Base-by-base conservation (phyloP, 306 rosid species). In the Dalbergia oliveri region DNA sequence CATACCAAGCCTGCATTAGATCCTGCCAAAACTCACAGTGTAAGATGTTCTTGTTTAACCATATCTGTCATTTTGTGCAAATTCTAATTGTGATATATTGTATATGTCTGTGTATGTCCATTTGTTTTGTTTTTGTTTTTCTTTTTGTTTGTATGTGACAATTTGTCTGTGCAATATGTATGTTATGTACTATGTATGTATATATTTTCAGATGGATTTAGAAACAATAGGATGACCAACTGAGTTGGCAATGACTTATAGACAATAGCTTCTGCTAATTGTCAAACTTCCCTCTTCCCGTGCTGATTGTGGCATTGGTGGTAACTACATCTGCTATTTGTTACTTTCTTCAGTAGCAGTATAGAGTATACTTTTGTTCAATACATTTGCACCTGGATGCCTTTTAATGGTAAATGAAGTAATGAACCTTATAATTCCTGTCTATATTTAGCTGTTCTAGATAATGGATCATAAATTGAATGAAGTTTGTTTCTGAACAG, bases 21-120 rank as follows among this genome's bases (percentile, higher is more conserved):
- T 57, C 78, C 88, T 66, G 87, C 65, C 65, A 89, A 87, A 85
- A 69, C 92, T 89, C 87, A 69, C 21, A 76, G 84, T 78, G 97
- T 92, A 90, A 89, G 93, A 61, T 79, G 47, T 61, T 81, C 56
- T 69, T 37, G 56, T 50, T 57, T n/a, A 16, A 49, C 16, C 57
- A 65, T 45, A 47, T 80, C 33, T 56, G 9, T 39, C 77, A 26
- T 75, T 72, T 53, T 39, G 19, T 35, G 11, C 14, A 43, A 5
- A 39, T 73, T 66, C 41, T 43, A 43, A 43, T 74, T 44, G 69
- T 59, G 31, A 74, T 73, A 19, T 41, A 37, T 7, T 68, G 33
- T 44, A 58, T 44, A 75, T 31, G 43, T 58, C 31, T 60, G 21
- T 49, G 7, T 23, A 35, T 50, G 4, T 47, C 10, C 47, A 12